A percentile compares a stretch with the other conserved stretches of the same genome.
Conservation (phyloP, 805 yeast genomes). For the Blastobotrys mokoenaii region DNA sequence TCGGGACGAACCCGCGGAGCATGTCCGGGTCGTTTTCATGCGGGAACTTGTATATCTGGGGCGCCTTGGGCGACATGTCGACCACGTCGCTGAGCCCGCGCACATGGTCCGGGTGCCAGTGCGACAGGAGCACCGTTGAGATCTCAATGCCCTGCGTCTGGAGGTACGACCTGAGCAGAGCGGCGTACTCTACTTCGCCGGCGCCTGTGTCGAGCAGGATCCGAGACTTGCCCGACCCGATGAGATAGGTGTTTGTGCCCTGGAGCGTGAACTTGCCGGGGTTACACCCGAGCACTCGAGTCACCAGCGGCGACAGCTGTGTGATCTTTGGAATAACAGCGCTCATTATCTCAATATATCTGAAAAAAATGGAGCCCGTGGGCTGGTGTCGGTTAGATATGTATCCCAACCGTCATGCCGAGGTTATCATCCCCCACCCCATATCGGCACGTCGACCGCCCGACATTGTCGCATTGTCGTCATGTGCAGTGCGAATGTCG, state of each 20-base stretch:
- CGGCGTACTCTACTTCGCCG: constrained; percentile 24
- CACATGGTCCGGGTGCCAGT: constrained; percentile 32
- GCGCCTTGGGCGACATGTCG: constrained; percentile 4
- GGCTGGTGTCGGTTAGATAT: no score
- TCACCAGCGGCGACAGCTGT: constrained; percentile 26
- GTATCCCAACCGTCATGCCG: no score
- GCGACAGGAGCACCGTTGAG: constrained; percentile 26
- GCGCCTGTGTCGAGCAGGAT: constrained; percentile 31
- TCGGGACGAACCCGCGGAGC: neutral
- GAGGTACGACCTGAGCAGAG: constrained; percentile 20
- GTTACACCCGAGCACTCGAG: constrained; percentile 30
- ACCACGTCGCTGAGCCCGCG: constrained; percentile 23
- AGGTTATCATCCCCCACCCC: no score
- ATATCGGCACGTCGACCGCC: no score
- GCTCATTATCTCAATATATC: constrained; percentile 1
- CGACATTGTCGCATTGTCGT: no score
- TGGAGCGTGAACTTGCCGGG: constrained; percentile 32
- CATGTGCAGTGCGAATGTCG: no score
- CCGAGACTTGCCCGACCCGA: constrained; percentile 27
- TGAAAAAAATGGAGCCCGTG: no score
- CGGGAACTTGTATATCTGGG: constrained; percentile 1
- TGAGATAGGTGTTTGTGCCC: constrained; percentile 33
- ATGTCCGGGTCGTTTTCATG: neutral
- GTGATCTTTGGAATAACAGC: constrained; percentile 16
- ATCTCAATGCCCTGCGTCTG: constrained; percentile 17